Evolutionary conservation across 1,284 basidiomycete species (phyloP), one percentile per base, ranked within the genome.

Genomic region (Trichosporon sp.): DNA sequence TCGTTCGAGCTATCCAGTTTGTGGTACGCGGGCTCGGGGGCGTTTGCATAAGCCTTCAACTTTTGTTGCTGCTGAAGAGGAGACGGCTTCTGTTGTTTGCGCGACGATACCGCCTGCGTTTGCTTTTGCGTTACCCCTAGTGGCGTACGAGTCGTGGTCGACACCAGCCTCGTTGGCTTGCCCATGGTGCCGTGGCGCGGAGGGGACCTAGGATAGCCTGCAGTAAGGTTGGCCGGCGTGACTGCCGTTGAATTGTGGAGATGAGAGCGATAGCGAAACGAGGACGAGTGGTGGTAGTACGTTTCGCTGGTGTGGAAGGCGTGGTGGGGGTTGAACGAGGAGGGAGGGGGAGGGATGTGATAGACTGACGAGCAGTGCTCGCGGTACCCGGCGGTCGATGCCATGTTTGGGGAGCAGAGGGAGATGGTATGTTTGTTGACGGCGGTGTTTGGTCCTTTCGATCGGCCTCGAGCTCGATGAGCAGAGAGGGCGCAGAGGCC

Each of bases 121-220:
- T 60, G 56, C 29, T 32, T 32, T 15, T 60, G 56, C 56, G 56
- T 60, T 31, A 60, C 56, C 11, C 29, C 9, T n/a, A 60, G 56
- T 60, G 56, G 56, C 56, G 56, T 60, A 13, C 56, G 56, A 31
- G 56, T 9, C 27, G 29, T 21, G 18, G 29, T 29, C 56, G 56
- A n/a, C 27, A 29, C 56, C 11, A 60, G 56, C 23, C 56, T 13
- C 7, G 56, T 32, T 32, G 56, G 27, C 29, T 60, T 60, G 27
- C 56, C 56, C 56, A 60, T 60, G 29, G 56, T 60, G 56, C 56
- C 56, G 56, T 60, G 56, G 56, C 56, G 56, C 56, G 56, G 56
- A 18, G 56, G 18, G 11, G 29, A 32, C 15, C 56, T 60, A 12
- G 56, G 27, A 31, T 18, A 31, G 27, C 27, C 27, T 31, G 12